phyloP scores from a whole-genome alignment of 495 filamentous ascomycete species.

The Cetradonia linearis region DNA sequence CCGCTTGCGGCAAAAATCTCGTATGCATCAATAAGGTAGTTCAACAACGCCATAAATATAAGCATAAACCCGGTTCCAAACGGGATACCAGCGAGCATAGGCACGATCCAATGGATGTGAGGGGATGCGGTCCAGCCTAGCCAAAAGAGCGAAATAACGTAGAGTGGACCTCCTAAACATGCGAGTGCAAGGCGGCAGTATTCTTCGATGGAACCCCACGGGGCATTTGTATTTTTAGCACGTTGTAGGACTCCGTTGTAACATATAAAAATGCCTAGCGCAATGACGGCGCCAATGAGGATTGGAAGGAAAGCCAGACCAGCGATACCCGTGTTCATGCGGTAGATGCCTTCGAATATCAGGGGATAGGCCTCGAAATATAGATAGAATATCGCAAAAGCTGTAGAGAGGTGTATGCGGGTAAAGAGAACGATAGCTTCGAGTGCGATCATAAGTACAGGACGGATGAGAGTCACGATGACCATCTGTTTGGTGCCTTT shows the following conservation, averaged over 20 bases:
- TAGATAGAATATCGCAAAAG: slow-evolving; percentile 65
- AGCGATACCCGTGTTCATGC: slow-evolving; percentile 32
- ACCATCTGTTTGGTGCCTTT: slow-evolving; percentile 36
- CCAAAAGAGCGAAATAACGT: slow-evolving; percentile 58
- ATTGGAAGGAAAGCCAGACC: slow-evolving; percentile 38
- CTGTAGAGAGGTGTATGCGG: slow-evolving; percentile 57
- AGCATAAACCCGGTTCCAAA: slow-evolving; percentile 57
- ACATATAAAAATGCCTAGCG: slow-evolving; percentile 25
- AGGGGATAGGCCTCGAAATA: slow-evolving; percentile 61
- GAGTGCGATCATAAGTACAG: slow-evolving; percentile 36
- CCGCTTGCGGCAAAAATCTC: slow-evolving; percentile 60
- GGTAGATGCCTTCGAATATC: slow-evolving; percentile 45
- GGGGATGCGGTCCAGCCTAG: slow-evolving; percentile 53
- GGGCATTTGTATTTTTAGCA: slow-evolving; percentile 21
- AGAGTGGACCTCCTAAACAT: slow-evolving; percentile 53
- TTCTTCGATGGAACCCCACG: slow-evolving; percentile 38
- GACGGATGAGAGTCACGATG: slow-evolving; percentile 39
- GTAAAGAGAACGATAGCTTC: slow-evolving; percentile 57
- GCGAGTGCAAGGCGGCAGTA: slow-evolving; percentile 53
- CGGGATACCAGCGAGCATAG: slow-evolving; percentile 52
- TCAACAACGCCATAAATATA: slow-evolving; percentile 46
- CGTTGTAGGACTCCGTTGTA: slow-evolving; percentile 27
- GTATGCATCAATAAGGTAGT: slow-evolving; percentile 69
- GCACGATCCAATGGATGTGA: slow-evolving; percentile 53
- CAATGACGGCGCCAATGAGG: slow-evolving; percentile 23